Evolutionary conservation across 148 eudicot species (phyloP).

Genomic region (Bassia scoparia): DNA sequence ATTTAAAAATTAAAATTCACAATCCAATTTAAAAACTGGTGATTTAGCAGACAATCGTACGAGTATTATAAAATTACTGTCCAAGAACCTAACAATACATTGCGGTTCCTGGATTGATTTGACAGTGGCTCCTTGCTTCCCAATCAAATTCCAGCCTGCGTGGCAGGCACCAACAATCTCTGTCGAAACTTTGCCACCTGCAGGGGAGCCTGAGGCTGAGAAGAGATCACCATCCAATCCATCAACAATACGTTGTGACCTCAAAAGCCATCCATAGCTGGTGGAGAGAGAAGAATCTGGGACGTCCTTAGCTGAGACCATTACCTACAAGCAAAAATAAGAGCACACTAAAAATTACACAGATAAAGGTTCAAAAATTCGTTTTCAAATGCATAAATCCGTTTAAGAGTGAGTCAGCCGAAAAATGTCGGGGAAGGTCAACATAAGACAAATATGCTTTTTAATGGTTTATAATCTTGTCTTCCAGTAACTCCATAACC

Average conservation of each 20-base stretch:
- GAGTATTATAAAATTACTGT: constrained; percentile 24
- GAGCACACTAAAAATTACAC: background rate
- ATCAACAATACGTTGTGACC: constrained; percentile 75
- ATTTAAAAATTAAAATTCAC: too few species aligned
- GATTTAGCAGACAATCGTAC: too few species aligned
- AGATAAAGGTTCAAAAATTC: background rate
- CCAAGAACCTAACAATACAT: constrained; percentile 85
- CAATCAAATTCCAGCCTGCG: constrained; percentile 89
- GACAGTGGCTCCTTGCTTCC: constrained; percentile 79
- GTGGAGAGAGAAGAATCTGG: constrained; percentile 74
- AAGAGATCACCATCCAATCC: constrained; percentile 69
- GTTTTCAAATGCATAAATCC: background rate
- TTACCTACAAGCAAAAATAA: constrained; percentile 47
- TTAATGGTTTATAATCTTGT: too few species aligned
- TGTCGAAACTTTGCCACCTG: constrained; percentile 69
- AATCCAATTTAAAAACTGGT: too few species aligned
- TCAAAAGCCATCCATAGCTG: constrained; percentile 86
- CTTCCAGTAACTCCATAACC: too few species aligned
- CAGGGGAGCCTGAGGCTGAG: constrained; percentile 60
- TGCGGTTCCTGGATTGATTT: constrained; percentile 82
- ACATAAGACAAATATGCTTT: too few species aligned
- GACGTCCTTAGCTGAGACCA: constrained; percentile 91
- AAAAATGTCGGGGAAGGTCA: too few species aligned
- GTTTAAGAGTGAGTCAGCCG: background rate
- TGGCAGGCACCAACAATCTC: constrained; percentile 72